phyloP scores from a whole-genome alignment of 805 yeast genomes.

The Saccharomyces jurei region DNA sequence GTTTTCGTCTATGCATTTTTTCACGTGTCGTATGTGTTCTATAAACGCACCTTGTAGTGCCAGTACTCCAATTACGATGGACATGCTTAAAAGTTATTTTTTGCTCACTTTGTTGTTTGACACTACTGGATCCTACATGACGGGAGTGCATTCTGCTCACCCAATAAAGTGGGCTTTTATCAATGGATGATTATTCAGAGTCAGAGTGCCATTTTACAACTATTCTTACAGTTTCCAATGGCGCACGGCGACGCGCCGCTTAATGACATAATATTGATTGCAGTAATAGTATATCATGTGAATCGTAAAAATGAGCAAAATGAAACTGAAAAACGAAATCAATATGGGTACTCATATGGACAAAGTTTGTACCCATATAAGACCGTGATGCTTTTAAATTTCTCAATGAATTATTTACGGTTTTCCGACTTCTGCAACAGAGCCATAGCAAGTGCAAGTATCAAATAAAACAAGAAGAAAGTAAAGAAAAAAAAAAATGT shows the following conservation, averaged over 20 bases:
- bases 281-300: no score
- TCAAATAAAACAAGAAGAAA: neutral
- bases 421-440: neutral
- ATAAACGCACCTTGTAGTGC: constrained; percentile 75
- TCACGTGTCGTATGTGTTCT: constrained; percentile 54
- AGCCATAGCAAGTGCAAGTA: neutral
- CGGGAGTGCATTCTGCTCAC: neutral
- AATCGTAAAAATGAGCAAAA: neutral
- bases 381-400: neutral
- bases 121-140: neutral
- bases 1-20: constrained; percentile 26
- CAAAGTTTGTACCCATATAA: neutral
- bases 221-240: neutral
- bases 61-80: constrained; percentile 50
- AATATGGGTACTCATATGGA: neutral
- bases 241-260: neutral
- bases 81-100: neutral
- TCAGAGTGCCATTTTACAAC: neutral
- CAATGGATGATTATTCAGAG: neutral
- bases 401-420: neutral
- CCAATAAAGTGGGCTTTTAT: neutral
- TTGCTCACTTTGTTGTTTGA: no score
- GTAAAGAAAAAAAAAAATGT: constrained; percentile 9
- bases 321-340: neutral
- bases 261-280: neutral